Percentiles rank a stretch among this genome's conserved stretches.
Evolutionary conservation across 2,329 filamentous ascomycete genomes (phyloP).

Genomic region (Amphichorda felina): DNA sequence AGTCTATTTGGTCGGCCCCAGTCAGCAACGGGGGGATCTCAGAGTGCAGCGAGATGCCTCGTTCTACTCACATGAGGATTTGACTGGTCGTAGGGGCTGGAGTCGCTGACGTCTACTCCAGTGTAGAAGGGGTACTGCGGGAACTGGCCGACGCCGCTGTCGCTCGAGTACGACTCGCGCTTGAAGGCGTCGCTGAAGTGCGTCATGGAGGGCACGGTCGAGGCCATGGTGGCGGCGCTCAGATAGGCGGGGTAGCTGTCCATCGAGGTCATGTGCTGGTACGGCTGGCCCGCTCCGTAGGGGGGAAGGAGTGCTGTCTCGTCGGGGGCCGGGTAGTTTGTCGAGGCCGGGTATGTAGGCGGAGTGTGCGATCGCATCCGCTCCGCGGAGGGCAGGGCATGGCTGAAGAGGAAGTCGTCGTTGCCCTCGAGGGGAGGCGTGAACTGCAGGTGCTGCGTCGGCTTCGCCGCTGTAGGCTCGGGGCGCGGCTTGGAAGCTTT

Average conservation of each 20-base stretch:
- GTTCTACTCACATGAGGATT: slow-evolving; percentile 60
- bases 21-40: slow-evolving; percentile 7
- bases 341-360: slow-evolving; percentile 54
- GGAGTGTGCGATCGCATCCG: slow-evolving; percentile 61
- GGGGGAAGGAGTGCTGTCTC: slow-evolving; percentile 45
- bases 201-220: slow-evolving; percentile 52
- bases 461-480: slow-evolving; percentile 11
- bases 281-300: slow-evolving; percentile 41
- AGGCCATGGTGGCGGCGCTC: slow-evolving; percentile 33
- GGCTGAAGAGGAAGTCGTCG: slow-evolving; percentile 57
- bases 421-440: slow-evolving; percentile 48
- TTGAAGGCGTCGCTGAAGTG: slow-evolving; percentile 56
- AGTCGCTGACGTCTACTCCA: slow-evolving; percentile 49
- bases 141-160: slow-evolving; percentile 51
- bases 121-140: slow-evolving; percentile 37
- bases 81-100: slow-evolving; percentile 53
- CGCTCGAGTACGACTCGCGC: slow-evolving; percentile 46
- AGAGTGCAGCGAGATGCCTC: not conserved
- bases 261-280: slow-evolving; percentile 35
- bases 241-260: slow-evolving; percentile 47
- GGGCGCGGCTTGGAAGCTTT: slow-evolving; percentile 21
- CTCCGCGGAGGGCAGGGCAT: slow-evolving; percentile 31
- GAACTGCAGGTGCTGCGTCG: slow-evolving; percentile 34
- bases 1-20: slow-evolving; percentile 42
- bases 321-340: slow-evolving; percentile 57